Evolutionary conservation across 768 basidiomycete genomes (phyloP).

Genomic region (Boletus huronensis): DNA sequence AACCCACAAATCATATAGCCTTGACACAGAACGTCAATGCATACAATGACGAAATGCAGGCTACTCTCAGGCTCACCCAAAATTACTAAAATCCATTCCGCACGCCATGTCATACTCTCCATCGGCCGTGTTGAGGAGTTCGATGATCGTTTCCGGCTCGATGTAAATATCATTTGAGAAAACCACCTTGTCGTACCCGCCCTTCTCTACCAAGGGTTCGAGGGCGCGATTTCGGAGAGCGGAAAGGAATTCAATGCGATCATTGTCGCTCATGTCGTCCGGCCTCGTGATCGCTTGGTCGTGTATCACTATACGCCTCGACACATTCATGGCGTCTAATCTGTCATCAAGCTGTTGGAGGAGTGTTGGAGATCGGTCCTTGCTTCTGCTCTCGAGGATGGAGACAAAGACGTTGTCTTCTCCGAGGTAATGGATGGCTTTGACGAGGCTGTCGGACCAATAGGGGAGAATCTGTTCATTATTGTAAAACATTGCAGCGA

Average conservation of each 20-base stretch:
- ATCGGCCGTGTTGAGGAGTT: constrained; percentile 36
- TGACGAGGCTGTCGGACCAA: constrained; percentile 36
- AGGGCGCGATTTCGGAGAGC: constrained; percentile 40
- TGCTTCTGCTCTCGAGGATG: constrained; percentile 37
- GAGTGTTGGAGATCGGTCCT: constrained; percentile 9
- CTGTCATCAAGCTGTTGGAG: constrained; percentile 9
- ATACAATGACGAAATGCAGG: not conserved
- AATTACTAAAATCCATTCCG: constrained; percentile 37
- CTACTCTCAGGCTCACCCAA: constrained; percentile 27
- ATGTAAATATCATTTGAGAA: constrained; percentile 44
- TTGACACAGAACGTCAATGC: not conserved
- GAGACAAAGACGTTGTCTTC: constrained; percentile 41
- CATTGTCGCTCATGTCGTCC: not conserved
- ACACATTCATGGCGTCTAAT: constrained; percentile 11
- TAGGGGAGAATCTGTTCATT: constrained; percentile 37
- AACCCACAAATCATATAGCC: constrained; percentile 24
- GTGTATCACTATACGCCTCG: constrained; percentile 11
- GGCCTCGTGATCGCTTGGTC: constrained; percentile 11
- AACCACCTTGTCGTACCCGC: constrained; percentile 38
- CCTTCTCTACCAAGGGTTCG: constrained; percentile 36
- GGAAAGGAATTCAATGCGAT: constrained; percentile 11
- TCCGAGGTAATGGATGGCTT: constrained; percentile 39
- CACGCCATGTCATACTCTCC: constrained; percentile 44
- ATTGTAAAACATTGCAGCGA: constrained; percentile 38
- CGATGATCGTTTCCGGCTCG: constrained; percentile 38